Conservation (phyloP, 2,329 filamentous ascomycete species). For the Colletotrichum sp. region DNA sequence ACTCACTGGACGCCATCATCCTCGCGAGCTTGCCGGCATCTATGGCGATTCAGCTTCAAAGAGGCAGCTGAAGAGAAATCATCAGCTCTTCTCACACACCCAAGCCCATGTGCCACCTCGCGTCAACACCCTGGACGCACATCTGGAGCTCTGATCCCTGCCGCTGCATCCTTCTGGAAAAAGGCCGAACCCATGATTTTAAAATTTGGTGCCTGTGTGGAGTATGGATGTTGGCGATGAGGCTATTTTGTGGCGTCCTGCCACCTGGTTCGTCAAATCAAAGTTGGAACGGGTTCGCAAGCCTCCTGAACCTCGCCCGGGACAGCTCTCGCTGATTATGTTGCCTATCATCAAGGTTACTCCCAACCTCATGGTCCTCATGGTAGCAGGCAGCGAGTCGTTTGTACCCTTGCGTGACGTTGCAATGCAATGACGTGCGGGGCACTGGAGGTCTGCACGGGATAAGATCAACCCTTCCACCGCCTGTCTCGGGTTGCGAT, state of each 20-base stretch:
- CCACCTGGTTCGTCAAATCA: neutral
- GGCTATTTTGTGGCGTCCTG: slow-evolving; percentile 7
- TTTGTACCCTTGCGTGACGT: slow-evolving; percentile 14
- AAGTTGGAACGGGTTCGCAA: neutral
- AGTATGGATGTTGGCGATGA: neutral
- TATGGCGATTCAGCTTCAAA: slow-evolving; percentile 1
- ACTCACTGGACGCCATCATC: neutral
- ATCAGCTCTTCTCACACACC: neutral
- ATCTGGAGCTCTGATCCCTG: neutral
- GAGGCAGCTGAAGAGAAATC: neutral
- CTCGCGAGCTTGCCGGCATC: slow-evolving; percentile 3
- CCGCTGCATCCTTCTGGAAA: neutral
- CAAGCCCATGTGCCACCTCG: neutral
- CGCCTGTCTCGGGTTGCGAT: neutral
- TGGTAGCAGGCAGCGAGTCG: neutral
- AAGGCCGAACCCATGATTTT: neutral
- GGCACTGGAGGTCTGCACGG: neutral
- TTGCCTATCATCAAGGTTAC: neutral
- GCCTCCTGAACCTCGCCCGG: neutral
- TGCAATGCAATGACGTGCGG: slow-evolving; percentile 20
- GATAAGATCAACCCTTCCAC: slow-evolving; percentile 5
- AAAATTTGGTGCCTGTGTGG: neutral
- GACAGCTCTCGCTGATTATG: neutral
- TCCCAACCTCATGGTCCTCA: neutral
- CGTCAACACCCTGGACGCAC: neutral